Base-by-base conservation (phyloP, 495 filamentous ascomycete species). In the Xylaria nigripes region DNA sequence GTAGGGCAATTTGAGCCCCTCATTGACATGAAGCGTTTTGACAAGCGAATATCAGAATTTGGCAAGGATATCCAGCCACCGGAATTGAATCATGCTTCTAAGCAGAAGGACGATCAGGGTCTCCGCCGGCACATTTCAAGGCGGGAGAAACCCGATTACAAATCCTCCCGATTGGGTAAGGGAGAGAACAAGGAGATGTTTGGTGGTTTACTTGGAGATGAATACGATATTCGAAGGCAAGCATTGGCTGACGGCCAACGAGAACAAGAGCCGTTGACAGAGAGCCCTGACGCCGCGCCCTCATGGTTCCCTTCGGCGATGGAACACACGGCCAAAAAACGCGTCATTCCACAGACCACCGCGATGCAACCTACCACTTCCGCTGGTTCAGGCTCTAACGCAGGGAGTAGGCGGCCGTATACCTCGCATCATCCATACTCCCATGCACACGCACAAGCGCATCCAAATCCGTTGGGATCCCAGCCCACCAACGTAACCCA, bases 1-100 rank as follows among this genome's bases (percentile, higher is more conserved):
- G 72, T 82, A 27, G 80, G 78, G 16, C 70, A 76, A 0, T 80
- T 82, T 63, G 70, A 77, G 47, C 83, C 83, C 1, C 66, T 83
- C 10, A 50, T 82, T 6, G 76, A 83, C 48, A 51, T 76, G 48
- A 66, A 71, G 45, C 65, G 72, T 12, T 77, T 81, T 53, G 72
- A 75, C 25, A 69, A 70, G 34, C 69, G 70, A 16, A 24, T 72
- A 19, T 63, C 68, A 29, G 64, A 72, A 21, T 68, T 67, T 19
- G 71, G 62, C 2, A 67, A 70, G 21, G 65, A 69, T 43, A 60
- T 63, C 60, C 36, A 61, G 22, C 59, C 62, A 1, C 48, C 58
- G 32, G 40, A 61, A 19, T 48, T 61, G 21, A 63, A 61, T 5
- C 40, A 61, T n/a, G 55, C 62, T 12, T 55, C 50, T 23, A 62